Evolutionary conservation across 768 basidiomycete species (phyloP).

Genomic region (Obba rivulosa): DNA sequence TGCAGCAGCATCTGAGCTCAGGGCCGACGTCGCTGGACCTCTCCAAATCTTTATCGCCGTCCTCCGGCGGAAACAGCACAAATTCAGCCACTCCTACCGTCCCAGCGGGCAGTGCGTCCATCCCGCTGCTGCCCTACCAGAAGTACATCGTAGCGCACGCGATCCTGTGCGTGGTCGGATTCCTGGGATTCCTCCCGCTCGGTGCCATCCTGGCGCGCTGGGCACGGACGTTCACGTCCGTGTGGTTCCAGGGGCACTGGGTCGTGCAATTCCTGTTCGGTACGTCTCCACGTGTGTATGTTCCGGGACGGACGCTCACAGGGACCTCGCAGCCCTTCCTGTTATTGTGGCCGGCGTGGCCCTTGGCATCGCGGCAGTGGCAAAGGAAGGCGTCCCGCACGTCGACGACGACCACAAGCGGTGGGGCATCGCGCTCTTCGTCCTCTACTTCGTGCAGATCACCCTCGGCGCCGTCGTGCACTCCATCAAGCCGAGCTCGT

Average conservation of each 20-base stretch:
- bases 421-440: conserved; percentile 46
- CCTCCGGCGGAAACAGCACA: conserved; percentile 9
- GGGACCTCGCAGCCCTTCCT: conserved; percentile 33
- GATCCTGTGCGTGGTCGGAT: conserved; percentile 45
- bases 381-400: conserved; percentile 23
- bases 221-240: conserved; percentile 42
- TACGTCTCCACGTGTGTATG: conserved; percentile 2
- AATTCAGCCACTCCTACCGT: conserved; percentile 18
- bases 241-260: conserved; percentile 41
- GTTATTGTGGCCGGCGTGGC: conserved; percentile 48
- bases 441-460: conserved; percentile 49
- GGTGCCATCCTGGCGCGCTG: conserved; percentile 55
- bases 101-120: conserved; percentile 5
- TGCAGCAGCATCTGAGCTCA: conserved; percentile 43
- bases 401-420: conserved; percentile 44
- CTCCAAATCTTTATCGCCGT: conserved; percentile 28
- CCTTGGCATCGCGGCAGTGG: conserved; percentile 35
- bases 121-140: conserved; percentile 37
- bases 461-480: conserved; percentile 47
- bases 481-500: conserved; percentile 40
- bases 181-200: conserved; percentile 51
- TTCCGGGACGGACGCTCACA: neutral
- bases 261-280: conserved; percentile 42
- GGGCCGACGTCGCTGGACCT: conserved; percentile 44
- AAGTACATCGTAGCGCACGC: conserved; percentile 50